phyloP scores from a whole-genome alignment of 352 stramenopile species.

The Globisporangium nunn region DNA sequence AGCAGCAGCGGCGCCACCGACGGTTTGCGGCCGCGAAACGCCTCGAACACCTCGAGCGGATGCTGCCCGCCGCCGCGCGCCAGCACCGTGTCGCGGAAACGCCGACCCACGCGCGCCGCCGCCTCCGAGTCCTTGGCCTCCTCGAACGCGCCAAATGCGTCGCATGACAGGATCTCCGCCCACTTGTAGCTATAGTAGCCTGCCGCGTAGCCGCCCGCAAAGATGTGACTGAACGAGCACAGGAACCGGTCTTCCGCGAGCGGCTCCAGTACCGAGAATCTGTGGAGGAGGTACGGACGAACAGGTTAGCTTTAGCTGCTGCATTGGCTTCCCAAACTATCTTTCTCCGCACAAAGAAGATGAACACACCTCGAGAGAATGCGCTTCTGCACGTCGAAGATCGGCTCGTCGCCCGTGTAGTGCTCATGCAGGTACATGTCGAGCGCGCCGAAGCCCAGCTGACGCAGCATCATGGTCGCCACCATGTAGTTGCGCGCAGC shows the following conservation, averaged over 20 bases:
- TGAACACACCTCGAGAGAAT: slow-evolving; percentile 77
- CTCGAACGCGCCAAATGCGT: slow-evolving; percentile 97
- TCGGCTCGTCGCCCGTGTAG: slow-evolving; percentile 66
- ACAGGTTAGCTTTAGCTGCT: background rate
- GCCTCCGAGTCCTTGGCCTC: slow-evolving; percentile 76
- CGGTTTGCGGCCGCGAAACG: slow-evolving; percentile 93
- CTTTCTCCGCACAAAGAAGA: too few species aligned
- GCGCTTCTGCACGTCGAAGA: slow-evolving; percentile 92
- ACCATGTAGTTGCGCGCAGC: slow-evolving; percentile 94
- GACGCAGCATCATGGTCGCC: slow-evolving; percentile 91
- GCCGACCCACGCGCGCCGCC: slow-evolving; percentile 75
- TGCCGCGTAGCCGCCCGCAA: slow-evolving; percentile 95
- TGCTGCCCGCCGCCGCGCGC: slow-evolving; percentile 81
- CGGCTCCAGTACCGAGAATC: slow-evolving; percentile 84
- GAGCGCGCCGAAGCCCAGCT: slow-evolving; percentile 92
- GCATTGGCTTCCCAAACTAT: too few species aligned
- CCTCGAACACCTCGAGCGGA: slow-evolving; percentile 91
- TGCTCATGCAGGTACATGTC: slow-evolving; percentile 83
- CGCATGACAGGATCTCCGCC: slow-evolving; percentile 96
- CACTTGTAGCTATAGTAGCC: slow-evolving; percentile 98
- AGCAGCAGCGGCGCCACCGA: slow-evolving; percentile 91
- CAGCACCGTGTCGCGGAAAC: slow-evolving; percentile 94
- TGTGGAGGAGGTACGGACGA: background rate
- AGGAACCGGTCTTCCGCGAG: slow-evolving; percentile 95
- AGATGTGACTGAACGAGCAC: slow-evolving; percentile 98